phyloP scores from a whole-genome alignment of 192 early-diverging fungal species.

The Globomyces pollinis-pini region DNA sequence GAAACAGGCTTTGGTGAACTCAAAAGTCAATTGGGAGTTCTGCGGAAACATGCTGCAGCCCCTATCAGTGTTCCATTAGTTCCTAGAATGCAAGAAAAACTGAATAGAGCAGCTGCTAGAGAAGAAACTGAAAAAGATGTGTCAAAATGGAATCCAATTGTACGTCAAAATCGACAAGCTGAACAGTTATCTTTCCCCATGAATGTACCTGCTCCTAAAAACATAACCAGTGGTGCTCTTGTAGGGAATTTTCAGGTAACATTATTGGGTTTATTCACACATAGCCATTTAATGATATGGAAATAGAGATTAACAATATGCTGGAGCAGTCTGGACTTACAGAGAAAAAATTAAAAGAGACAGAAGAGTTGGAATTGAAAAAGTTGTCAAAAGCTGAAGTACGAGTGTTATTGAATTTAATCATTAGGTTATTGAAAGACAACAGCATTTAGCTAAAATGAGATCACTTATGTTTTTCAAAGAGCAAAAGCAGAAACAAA shows the following conservation, averaged over 20 bases:
- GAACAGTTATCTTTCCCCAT: slow-evolving; percentile 73
- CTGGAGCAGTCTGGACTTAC: slow-evolving; percentile 66
- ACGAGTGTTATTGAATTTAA: slow-evolving; percentile 24
- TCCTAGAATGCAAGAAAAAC: slow-evolving; percentile 71
- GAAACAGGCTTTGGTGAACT: slow-evolving; percentile 56
- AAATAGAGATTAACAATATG: slow-evolving; percentile 65
- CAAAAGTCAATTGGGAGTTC: slow-evolving; percentile 50
- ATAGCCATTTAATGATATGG: slow-evolving; percentile 60
- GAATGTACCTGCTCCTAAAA: slow-evolving; percentile 20
- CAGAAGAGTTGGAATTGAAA: slow-evolving; percentile 82
- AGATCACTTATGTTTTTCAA: slow-evolving; percentile 88
- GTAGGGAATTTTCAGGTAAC: slow-evolving; percentile 53
- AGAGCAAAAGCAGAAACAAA: slow-evolving; percentile 82
- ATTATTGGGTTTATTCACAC: no score
- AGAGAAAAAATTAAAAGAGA: slow-evolving; percentile 69
- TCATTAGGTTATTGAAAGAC: slow-evolving; percentile 41
- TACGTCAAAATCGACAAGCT: slow-evolving; percentile 74
- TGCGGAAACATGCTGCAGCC: slow-evolving; percentile 37
- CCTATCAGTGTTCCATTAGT: slow-evolving; percentile 71
- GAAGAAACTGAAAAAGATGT: slow-evolving; percentile 74
- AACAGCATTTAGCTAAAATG: slow-evolving; percentile 79
- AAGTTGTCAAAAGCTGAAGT: slow-evolving; percentile 75
- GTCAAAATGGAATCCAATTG: slow-evolving; percentile 73
- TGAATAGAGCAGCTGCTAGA: slow-evolving; percentile 82
- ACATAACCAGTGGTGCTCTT: slow-evolving; percentile 43